These are phyloP conservation scores for Ceratocystis cacaofunesta DNA, from an alignment of 2,329 filamentous ascomycete species.

Conservation along the genomic window DNA sequence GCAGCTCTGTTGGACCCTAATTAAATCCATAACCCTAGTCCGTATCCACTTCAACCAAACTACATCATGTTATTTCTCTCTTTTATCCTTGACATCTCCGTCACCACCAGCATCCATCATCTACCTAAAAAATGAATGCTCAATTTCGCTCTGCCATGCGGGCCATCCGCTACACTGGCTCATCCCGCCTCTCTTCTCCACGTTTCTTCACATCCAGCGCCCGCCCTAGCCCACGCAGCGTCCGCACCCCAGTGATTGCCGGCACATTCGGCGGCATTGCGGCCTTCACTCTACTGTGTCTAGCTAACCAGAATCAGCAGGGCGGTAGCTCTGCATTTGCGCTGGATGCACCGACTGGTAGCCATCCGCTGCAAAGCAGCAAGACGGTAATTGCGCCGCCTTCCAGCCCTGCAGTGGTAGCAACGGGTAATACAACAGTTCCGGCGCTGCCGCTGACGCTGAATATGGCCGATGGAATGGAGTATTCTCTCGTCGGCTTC, in stretches of 20 bases:
- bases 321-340: not conserved
- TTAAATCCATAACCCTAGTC: not conserved
- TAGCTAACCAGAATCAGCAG: not conserved
- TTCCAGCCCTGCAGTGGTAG: slow-evolving; percentile 3
- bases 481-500: slow-evolving; percentile 79
- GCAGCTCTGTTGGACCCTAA: not conserved
- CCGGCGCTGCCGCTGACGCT: slow-evolving; percentile 64
- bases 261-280: not conserved
- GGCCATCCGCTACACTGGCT: not conserved
- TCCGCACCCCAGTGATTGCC: not conserved
- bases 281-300: not conserved
- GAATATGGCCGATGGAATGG: slow-evolving; percentile 38
- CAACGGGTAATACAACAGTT: slow-evolving; percentile 68
- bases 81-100: not conserved
- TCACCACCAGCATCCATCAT: not conserved
- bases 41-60: not conserved
- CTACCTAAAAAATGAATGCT: slow-evolving; percentile 4
- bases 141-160: slow-evolving; percentile 10
- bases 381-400: slow-evolving; percentile 10
- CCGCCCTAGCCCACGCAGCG: not conserved
- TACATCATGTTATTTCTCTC: not conserved
- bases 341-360: slow-evolving; percentile 13
- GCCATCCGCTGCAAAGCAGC: slow-evolving; percentile 9
- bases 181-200: not conserved
- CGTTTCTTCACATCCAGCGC: slow-evolving; percentile 14